Evolutionary conservation across 495 filamentous ascomycete genomes (phyloP).

Genomic region (Talaromyces wortmannii): DNA sequence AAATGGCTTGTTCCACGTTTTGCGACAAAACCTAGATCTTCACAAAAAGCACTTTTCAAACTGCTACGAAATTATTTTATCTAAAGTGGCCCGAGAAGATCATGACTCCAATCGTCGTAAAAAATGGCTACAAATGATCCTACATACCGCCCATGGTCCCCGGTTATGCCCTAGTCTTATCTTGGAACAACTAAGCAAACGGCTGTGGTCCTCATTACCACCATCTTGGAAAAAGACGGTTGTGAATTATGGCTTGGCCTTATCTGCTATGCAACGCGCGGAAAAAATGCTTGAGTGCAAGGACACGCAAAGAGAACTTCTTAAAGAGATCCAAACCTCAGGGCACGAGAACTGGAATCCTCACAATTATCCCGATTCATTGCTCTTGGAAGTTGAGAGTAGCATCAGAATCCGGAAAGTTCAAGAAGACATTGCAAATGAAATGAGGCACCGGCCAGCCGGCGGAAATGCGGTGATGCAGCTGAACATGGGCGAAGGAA

Average conservation of each 20-base stretch:
- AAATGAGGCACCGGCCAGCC: slow-evolving; percentile 42
- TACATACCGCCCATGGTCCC: slow-evolving; percentile 4
- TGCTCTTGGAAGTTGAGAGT: slow-evolving; percentile 56
- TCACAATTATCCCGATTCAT: slow-evolving; percentile 38
- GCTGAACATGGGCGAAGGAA: slow-evolving; percentile 67
- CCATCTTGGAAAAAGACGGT: slow-evolving; percentile 9
- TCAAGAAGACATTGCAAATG: slow-evolving; percentile 45
- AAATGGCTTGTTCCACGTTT: no score
- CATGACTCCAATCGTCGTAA: no score
- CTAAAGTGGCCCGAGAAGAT: no score
- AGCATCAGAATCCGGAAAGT: slow-evolving; percentile 51
- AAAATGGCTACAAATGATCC: no score
- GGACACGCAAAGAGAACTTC: slow-evolving; percentile 22
- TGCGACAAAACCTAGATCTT: no score
- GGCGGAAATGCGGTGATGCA: slow-evolving; percentile 49
- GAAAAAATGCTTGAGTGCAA: slow-evolving; percentile 11
- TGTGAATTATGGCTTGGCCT: slow-evolving; percentile 20
- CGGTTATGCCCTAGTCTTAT: slow-evolving; percentile 14
- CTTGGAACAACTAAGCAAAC: slow-evolving; percentile 10
- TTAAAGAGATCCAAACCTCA: slow-evolving; percentile 40
- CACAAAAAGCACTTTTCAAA: no score
- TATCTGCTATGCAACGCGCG: slow-evolving; percentile 26
- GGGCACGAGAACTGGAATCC: slow-evolving; percentile 47
- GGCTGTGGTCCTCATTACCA: slow-evolving; percentile 10
- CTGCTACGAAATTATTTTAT: no score